These are phyloP conservation scores for Pelargonium citronellum DNA, from an alignment of 441 rosid genomes.

Conservation along the genomic window DNA sequence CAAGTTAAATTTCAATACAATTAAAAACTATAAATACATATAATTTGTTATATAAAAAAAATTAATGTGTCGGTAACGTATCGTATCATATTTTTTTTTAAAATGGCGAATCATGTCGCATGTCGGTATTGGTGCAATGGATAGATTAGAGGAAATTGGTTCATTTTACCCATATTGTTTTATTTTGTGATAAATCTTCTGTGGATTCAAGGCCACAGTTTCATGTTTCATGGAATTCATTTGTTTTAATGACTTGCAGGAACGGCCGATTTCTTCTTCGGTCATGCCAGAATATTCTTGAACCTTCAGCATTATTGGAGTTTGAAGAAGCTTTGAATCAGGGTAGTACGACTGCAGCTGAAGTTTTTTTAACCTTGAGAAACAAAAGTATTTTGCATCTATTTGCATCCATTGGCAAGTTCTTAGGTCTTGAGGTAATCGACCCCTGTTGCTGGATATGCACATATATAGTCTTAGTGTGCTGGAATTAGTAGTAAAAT, in stretches of 20 bases:
- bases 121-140: too few species aligned
- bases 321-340: conserved; percentile 95
- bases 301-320: conserved; percentile 49
- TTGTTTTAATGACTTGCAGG: conserved; percentile 38
- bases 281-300: conserved; percentile 60
- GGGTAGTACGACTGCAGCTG: conserved; percentile 72
- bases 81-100: too few species aligned
- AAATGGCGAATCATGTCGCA: too few species aligned
- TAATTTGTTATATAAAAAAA: too few species aligned
- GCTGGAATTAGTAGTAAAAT: conserved; percentile 19
- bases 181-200: too few species aligned
- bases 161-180: too few species aligned
- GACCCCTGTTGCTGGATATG: neutral
- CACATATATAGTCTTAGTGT: neutral
- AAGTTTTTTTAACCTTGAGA: conserved; percentile 75
- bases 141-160: too few species aligned
- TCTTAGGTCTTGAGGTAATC: conserved; percentile 86
- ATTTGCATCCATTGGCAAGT: conserved; percentile 82
- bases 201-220: too few species aligned
- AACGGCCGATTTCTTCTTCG: conserved; percentile 84
- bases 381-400: conserved; percentile 85
- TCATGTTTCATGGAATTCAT: too few species aligned
- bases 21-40: too few species aligned
- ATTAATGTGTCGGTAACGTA: too few species aligned
- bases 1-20: too few species aligned